Evolutionary conservation across 2,329 filamentous ascomycete species (phyloP), one percentile per base, ranked within the genome.

Genomic region (Cercospora beticola): DNA sequence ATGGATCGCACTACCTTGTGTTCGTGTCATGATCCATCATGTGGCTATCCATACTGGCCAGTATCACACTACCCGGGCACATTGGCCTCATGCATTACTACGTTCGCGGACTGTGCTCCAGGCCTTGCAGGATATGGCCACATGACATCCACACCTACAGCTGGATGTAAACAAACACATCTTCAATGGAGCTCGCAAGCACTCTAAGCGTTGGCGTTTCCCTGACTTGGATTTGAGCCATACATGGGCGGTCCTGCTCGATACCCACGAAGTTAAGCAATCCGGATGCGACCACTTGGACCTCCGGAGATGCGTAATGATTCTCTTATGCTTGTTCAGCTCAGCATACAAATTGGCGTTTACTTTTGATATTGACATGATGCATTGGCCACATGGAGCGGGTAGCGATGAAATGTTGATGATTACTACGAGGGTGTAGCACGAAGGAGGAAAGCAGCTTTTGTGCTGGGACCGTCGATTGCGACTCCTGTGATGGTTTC

Each of bases 261-360:
- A 64, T 64, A 58, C 62, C 62, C 62, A 64, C 49, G 14, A 43
- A 21, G 49, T 58, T 58, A 21, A 21, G 49, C 21, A 57, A 18
- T 9, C 54, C 30, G 54, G 54, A 58, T 2, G 54, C 23, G 18
- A 10, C 26, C 12, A 16, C 14, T 30, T 33, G 54, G 54, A 18
- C 8, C 54, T 33, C 26, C 26, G 54, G 62, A 43, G 18, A 57
- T 64, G 31, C 23, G 14, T 40, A 36, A 56, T 64, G 30, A 36
- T 40, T 28, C 26, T 26, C 56, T 58, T 21, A 43, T 64, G 62
- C 28, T 58, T 46, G 52, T 64, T 46, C 62, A 64, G 62, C 30
- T 43, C 31, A 56, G 62, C 62, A 64, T 64, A 64, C 31, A 36
- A 58, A 23, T 56, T 58, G 62, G 62, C 62, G 62, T 64, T 64